Conservation (phyloP, 2,329 filamentous ascomycete species). For the Cadophora malorum region DNA sequence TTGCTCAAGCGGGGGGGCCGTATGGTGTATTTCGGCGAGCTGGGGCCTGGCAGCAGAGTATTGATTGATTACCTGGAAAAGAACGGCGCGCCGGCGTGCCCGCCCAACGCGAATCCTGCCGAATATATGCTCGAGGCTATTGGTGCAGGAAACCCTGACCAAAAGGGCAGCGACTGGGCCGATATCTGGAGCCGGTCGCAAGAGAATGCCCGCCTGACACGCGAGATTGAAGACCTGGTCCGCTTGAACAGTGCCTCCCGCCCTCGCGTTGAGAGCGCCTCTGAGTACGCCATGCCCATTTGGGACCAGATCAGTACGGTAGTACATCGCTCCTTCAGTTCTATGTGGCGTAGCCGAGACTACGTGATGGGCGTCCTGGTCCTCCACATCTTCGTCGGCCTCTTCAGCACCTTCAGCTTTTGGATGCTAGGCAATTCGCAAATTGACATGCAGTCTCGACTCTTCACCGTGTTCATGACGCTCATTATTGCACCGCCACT, state of each 20-base stretch:
- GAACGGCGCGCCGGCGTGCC: slow-evolving; percentile 1
- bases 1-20: slow-evolving; percentile 68
- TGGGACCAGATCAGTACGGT: slow-evolving; percentile 13
- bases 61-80: slow-evolving; percentile 6
- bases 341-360: slow-evolving; percentile 13
- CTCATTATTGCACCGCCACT: slow-evolving; percentile 14
- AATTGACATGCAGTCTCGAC: slow-evolving; percentile 11
- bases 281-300: slow-evolving; percentile 10
- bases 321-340: background rate
- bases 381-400: slow-evolving; percentile 11
- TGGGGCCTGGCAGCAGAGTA: slow-evolving; percentile 52
- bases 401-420: slow-evolving; percentile 14
- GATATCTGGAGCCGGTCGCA: background rate
- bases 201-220: background rate
- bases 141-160: background rate
- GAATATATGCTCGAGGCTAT: slow-evolving; percentile 4
- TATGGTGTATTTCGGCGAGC: slow-evolving; percentile 71
- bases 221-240: slow-evolving; percentile 2
- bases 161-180: slow-evolving; percentile 10
- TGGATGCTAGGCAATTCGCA: slow-evolving; percentile 3
- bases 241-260: background rate
- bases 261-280: background rate
- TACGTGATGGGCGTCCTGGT: background rate
- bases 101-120: slow-evolving; percentile 1
- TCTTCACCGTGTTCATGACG: slow-evolving; percentile 9